Base-by-base conservation (phyloP, 306 rosid species). In the Cucumis hystrix region DNA sequence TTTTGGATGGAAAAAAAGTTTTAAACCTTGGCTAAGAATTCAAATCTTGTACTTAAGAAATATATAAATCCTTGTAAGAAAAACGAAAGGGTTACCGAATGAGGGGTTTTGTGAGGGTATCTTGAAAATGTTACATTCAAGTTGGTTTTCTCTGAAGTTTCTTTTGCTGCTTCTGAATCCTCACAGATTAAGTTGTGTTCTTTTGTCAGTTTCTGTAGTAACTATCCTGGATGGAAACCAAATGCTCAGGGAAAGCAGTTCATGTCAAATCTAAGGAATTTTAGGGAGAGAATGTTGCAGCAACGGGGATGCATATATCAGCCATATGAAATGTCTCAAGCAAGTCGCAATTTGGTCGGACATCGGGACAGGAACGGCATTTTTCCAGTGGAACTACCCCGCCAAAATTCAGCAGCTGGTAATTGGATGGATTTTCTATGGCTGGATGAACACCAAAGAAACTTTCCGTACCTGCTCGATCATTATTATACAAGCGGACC, bases 211-310 rank as follows among this genome's bases (percentile, higher is more conserved):
- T 95, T 95, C 77, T 88, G 86, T 79, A 84, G 96, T 78, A 91
- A 86, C 78, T 92, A 92, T 76, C 92, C 90, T 39, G 87, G 90
- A 45, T 95, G 99, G 99, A 88, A 86, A 78, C 87, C 99, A 74
- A 81, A 89, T 85, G 85, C 87, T 25, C 83, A 83, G 78, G 99
- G 97, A 58, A 86, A 82, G 80, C 92, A 69, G 51, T 85, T 92
- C 75, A 79, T 90, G 64, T 67, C 56, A 57, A 92, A 87, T 76
- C 90, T 95, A 4, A 79, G 82, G 80, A 86, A 84, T 77, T 92
- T 95, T 85, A 72, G 87, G 79, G 92, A 89, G 83, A 83, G 77
- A 78, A 91, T 80, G 85, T 79, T 86, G 84, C 84, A 81, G 74
- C 85, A 82, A 67, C 79, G 77, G 30, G 89, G 71, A 80, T 84